A percentile compares a stretch with the other conserved stretches of the same genome.
phyloP scores from a whole-genome alignment of 2,329 filamentous ascomycete genomes.

The Hymenotorrendiella dingleyae region DNA sequence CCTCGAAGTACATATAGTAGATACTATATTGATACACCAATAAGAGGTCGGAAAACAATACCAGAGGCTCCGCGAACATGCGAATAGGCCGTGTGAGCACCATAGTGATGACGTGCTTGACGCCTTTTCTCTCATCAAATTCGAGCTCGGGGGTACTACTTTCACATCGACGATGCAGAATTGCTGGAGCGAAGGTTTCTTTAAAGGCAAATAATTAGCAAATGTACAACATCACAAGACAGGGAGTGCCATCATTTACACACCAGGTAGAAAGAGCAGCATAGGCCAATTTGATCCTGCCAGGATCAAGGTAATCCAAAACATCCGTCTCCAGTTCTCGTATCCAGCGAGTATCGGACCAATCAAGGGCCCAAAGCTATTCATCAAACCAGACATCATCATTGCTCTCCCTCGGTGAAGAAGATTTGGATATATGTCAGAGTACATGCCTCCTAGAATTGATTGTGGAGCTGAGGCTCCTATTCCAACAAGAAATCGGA shows the following conservation, averaged over 20 bases:
- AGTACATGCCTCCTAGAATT: slow-evolving; percentile 57
- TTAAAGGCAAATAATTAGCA: no score
- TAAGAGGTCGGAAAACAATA: slow-evolving; percentile 57
- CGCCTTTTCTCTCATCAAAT: slow-evolving; percentile 48
- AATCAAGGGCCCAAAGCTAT: no score
- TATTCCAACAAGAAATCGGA: slow-evolving; percentile 55
- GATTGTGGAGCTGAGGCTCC: slow-evolving; percentile 55
- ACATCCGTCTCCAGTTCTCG: slow-evolving; percentile 56
- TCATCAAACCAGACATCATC: no score
- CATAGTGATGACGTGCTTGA: slow-evolving; percentile 44
- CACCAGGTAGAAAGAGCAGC: slow-evolving; percentile 56
- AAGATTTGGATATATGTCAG: slow-evolving; percentile 58
- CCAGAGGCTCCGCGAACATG: slow-evolving; percentile 54
- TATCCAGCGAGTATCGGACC: slow-evolving; percentile 57
- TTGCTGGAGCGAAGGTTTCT: slow-evolving; percentile 55
- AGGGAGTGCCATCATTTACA: no score
- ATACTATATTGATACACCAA: slow-evolving; percentile 56
- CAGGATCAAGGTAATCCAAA: slow-evolving; percentile 57
- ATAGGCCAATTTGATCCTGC: slow-evolving; percentile 56
- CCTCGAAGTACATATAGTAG: slow-evolving; percentile 60
- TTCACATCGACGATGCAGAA: slow-evolving; percentile 52
- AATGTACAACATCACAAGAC: no score
- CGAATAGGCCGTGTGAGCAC: slow-evolving; percentile 55
- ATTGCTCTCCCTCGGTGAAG: slow-evolving; percentile 52
- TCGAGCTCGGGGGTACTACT: slow-evolving; percentile 59